Conservation (phyloP, 2,329 filamentous ascomycete species). For the Huntiella moniliformis region DNA sequence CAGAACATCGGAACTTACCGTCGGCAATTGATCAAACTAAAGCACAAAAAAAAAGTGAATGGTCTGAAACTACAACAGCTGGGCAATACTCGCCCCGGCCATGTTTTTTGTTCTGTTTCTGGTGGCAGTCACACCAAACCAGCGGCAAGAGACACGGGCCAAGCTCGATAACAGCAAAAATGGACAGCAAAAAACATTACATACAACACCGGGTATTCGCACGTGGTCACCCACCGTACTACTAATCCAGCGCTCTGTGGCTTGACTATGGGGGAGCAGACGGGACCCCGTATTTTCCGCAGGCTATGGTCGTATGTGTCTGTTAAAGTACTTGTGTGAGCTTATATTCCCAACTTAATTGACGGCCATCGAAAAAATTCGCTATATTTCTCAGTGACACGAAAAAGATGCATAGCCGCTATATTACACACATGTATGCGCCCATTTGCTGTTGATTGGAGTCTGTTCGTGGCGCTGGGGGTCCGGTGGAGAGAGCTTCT, state of each 20-base stretch:
- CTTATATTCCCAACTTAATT: no score
- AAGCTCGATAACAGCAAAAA: background rate
- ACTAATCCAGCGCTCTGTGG: constrained; percentile 7
- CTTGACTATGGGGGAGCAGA: constrained; percentile 8
- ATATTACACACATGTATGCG: no score
- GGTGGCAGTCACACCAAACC: background rate
- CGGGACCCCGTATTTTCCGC: constrained; percentile 8
- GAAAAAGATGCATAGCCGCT: background rate
- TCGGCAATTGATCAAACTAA: background rate
- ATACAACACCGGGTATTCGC: constrained; percentile 8
- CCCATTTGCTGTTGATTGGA: no score
- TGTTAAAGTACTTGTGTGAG: no score
- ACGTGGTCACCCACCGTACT: constrained; percentile 8
- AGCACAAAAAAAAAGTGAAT: background rate
- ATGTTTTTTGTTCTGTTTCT: no score
- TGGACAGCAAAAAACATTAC: background rate
- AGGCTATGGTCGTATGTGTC: constrained; percentile 6
- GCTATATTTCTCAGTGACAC: background rate
- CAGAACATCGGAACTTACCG: no score
- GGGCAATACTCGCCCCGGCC: no score
- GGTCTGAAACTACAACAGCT: background rate
- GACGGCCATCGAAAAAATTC: no score
- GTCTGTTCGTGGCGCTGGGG: no score
- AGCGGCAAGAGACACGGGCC: background rate
- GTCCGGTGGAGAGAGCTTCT: no score